Percentiles rank a stretch among this genome's conserved stretches.
Conservation (phyloP, 1,284 basidiomycete genomes). For the Fomitopsis pinicola region DNA sequence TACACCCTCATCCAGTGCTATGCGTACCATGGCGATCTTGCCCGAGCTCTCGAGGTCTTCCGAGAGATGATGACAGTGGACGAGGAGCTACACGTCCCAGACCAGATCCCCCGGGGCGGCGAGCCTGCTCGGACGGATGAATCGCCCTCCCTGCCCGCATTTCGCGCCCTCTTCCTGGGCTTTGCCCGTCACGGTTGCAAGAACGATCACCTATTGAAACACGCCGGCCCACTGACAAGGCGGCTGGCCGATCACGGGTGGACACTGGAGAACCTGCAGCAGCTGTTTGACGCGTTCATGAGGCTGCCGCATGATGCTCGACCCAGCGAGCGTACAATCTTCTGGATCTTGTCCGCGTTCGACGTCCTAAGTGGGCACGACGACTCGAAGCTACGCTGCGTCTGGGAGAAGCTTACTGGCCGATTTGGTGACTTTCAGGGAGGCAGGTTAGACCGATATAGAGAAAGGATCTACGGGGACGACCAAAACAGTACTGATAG, state of each 20-base stretch:
- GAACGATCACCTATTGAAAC: not conserved
- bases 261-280: slow-evolving; percentile 50
- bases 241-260: slow-evolving; percentile 30
- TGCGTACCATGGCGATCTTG: slow-evolving; percentile 68
- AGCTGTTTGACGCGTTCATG: slow-evolving; percentile 58
- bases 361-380: slow-evolving; percentile 52
- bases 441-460: slow-evolving; percentile 40
- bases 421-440: slow-evolving; percentile 46
- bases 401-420: slow-evolving; percentile 51
- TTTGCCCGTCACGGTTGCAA: slow-evolving; percentile 56
- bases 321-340: slow-evolving; percentile 45
- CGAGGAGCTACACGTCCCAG: slow-evolving; percentile 22
- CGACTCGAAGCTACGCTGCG: slow-evolving; percentile 39
- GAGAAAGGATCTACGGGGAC: slow-evolving; percentile 20
- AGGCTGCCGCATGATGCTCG: slow-evolving; percentile 37
- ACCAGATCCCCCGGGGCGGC: slow-evolving; percentile 1
- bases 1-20: slow-evolving; percentile 63
- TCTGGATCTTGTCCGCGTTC: slow-evolving; percentile 65
- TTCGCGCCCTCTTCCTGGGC: slow-evolving; percentile 72
- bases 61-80: slow-evolving; percentile 63
- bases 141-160: slow-evolving; percentile 37
- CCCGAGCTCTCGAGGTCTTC: slow-evolving; percentile 54
- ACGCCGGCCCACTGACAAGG: not conserved
- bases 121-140: slow-evolving; percentile 1
- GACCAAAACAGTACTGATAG: not conserved